Evolutionary conservation across 1,284 basidiomycete genomes (phyloP).

Genomic region (Lentinula novae-zelandiae): DNA sequence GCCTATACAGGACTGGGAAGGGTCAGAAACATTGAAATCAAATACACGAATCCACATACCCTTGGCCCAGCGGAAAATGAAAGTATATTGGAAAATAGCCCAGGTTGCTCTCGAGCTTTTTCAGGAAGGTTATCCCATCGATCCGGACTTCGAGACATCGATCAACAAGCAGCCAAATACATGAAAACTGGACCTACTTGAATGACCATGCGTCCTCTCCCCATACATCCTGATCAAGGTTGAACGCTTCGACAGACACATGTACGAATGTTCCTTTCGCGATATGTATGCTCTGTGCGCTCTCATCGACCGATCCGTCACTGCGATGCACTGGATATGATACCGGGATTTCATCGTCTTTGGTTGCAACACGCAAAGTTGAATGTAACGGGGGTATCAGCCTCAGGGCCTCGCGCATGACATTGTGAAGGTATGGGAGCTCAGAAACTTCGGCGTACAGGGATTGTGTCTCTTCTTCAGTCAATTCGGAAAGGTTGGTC

Average conservation of each 20-base stretch:
- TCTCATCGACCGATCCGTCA: constrained; percentile 42
- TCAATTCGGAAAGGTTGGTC: constrained; percentile 35
- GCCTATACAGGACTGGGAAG: constrained; percentile 69
- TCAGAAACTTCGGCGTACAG: constrained; percentile 54
- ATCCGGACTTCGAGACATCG: constrained; percentile 52
- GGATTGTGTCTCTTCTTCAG: constrained; percentile 56
- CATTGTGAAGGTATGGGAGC: constrained; percentile 74
- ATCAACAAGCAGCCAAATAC: not conserved
- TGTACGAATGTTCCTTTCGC: constrained; percentile 71
- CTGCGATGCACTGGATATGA: constrained; percentile 56
- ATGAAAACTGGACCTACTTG: constrained; percentile 42
- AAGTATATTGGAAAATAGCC: constrained; percentile 65
- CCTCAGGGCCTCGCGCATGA: constrained; percentile 70
- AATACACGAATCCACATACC: constrained; percentile 36
- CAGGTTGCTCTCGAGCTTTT: constrained; percentile 54
- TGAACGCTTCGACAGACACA: constrained; percentile 74
- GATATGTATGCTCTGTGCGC: constrained; percentile 45
- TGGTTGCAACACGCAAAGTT: constrained; percentile 68
- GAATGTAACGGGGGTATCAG: constrained; percentile 80
- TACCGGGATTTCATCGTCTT: constrained; percentile 73
- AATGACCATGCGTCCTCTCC: constrained; percentile 75
- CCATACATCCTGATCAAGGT: constrained; percentile 71
- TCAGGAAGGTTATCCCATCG: constrained; percentile 76
- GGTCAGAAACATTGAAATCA: not conserved
- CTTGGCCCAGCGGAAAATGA: constrained; percentile 78